Percentiles rank a stretch among this genome's conserved stretches.
Conservation (phyloP, 331 rosid species). For the Erythrophleum ivorense region DNA sequence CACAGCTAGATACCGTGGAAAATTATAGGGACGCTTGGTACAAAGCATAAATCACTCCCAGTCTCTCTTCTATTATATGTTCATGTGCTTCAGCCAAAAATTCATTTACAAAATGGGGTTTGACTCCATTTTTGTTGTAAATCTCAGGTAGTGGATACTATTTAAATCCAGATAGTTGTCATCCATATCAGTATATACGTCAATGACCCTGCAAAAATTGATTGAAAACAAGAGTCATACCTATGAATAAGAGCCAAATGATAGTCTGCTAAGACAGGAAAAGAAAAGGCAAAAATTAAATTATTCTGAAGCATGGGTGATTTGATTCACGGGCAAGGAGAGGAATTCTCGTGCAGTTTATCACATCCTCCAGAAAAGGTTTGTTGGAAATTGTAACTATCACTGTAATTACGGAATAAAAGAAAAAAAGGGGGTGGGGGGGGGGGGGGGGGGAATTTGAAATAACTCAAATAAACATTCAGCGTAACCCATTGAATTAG, state of each 20-base stretch:
- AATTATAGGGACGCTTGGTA: neutral
- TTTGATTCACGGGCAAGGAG: too few species aligned
- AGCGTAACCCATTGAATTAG: too few species aligned
- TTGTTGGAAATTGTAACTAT: too few species aligned
- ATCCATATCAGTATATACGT: conserved; percentile 47
- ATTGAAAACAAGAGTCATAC: neutral
- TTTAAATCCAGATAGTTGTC: conserved; percentile 36
- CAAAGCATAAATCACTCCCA: neutral
- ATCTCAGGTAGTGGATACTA: neutral
- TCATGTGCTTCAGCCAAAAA: conserved; percentile 26
- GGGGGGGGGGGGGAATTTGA: too few species aligned
- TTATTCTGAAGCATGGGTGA: too few species aligned
- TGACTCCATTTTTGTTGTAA: neutral
- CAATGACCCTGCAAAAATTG: conserved; percentile 51
- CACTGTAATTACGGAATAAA: too few species aligned
- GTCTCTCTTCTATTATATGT: neutral
- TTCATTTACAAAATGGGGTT: conserved; percentile 37
- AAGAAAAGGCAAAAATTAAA: too few species aligned
- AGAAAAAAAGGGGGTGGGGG: too few species aligned
- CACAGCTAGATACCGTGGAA: neutral
- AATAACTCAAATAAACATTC: too few species aligned
- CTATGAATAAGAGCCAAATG: neutral
- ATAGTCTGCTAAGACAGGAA: neutral
- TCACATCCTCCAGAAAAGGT: too few species aligned
- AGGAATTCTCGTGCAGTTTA: too few species aligned